A percentile compares a stretch with the other conserved stretches of the same genome.
Conservation (phyloP, 176 grass and related monocot genomes). For the Zoysia pacifica region DNA sequence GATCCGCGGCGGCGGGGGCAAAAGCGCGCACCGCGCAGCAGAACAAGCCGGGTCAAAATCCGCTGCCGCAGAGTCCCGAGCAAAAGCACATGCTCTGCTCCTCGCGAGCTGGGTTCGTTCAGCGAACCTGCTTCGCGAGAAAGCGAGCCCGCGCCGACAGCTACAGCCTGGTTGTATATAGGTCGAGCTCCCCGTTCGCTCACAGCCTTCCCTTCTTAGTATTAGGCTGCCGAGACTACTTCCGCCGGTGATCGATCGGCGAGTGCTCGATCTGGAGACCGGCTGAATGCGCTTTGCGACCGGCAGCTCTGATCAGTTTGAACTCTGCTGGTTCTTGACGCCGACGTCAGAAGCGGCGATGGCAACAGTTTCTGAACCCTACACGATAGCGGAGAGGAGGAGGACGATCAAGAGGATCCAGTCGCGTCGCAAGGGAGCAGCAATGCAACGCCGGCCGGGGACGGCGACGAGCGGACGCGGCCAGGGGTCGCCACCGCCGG, state of each 20-base stretch:
- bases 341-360: background rate
- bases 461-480: background rate
- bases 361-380: background rate
- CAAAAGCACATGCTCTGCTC: background rate
- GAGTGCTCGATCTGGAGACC: no score
- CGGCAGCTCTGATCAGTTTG: background rate
- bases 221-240: background rate
- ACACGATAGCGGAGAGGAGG: conserved; percentile 19
- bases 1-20: background rate
- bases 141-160: background rate
- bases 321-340: background rate
- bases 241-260: background rate
- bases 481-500: conserved; percentile 15
- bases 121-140: conserved; percentile 33
- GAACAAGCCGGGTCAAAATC: conserved; percentile 26
- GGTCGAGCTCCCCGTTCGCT: background rate
- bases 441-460: background rate
- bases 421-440: background rate
- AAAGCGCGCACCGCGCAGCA: no score
- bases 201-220: background rate
- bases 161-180: conserved; percentile 12
- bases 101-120: conserved; percentile 2
- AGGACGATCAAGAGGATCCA: background rate
- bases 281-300: conserved; percentile 12
- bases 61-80: background rate